Percentiles rank a stretch among this genome's conserved stretches.
These are phyloP conservation scores for Pistacia vera DNA, from an alignment of 345 rosid genomes.

Conservation along the genomic window DNA sequence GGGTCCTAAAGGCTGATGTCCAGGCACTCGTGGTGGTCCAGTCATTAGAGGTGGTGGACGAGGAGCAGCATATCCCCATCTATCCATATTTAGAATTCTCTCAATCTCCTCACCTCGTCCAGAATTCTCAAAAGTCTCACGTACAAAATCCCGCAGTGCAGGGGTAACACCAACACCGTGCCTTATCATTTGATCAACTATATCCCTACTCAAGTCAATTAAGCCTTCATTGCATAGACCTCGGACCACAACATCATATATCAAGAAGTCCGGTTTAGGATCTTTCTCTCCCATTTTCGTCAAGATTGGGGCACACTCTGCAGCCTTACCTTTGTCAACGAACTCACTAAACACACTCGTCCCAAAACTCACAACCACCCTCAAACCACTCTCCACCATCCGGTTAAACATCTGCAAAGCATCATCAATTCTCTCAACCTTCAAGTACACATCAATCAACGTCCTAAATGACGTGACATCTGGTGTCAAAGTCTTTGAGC, in stretches of 20 bases:
- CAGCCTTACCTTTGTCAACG: conserved; percentile 69
- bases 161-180: conserved; percentile 68
- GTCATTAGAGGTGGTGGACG: conserved; percentile 24
- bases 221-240: conserved; percentile 75
- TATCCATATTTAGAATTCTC: conserved; percentile 51
- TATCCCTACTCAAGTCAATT: conserved; percentile 56
- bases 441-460: conserved; percentile 74
- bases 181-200: conserved; percentile 70
- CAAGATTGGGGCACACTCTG: conserved; percentile 68
- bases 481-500: conserved; percentile 63
- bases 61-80: conserved; percentile 36
- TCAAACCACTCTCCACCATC: conserved; percentile 77
- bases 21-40: conserved; percentile 22
- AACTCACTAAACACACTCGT: conserved; percentile 67
- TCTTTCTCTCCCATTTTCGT: conserved; percentile 88
- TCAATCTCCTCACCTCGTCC: conserved; percentile 72
- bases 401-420: conserved; percentile 56
- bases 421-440: conserved; percentile 69
- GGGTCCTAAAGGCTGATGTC: conserved; percentile 9
- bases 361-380: conserved; percentile 92
- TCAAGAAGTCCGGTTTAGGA: conserved; percentile 83
- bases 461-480: conserved; percentile 77
- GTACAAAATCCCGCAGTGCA: conserved; percentile 50
- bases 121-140: conserved; percentile 51
- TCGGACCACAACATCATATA: conserved; percentile 83